Base-by-base conservation (phyloP, 83 land plant genomes). In the Picea mariana region DNA sequence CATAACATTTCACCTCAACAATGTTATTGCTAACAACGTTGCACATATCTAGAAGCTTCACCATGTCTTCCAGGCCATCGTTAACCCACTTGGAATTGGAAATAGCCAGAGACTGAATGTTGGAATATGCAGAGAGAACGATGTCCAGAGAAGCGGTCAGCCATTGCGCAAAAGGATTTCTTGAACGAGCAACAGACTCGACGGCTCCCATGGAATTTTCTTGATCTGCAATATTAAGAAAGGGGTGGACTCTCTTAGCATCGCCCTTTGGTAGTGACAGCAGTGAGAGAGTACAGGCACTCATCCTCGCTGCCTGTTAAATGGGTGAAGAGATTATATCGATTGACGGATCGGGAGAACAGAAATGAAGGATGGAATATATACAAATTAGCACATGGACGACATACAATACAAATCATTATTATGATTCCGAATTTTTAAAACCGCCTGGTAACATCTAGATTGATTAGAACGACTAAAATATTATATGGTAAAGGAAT, bases 1-100 rank as follows among this genome's bases (percentile, higher is more conserved):
- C 11, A 42, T 71, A 71, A 7, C 20, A 24, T 42, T 71, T 5
- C 23, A 7, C 49, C 3, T 71, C 52, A 18, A 12, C 40, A 71
- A 71, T 71, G 2, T 7, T 16, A 1, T 6, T 4, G 11, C 9
- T 44, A 0, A 42, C 9, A 2, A 0, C 4, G 4, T n/a, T 72
- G 55, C 76, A 72, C 13, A 9, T 20, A 16, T 73, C 77, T 0
- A 73, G 13, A n/a, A 44, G 77, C 3, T 44, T 9, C 24, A 47
- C 40, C 1, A 17, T 6, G 58, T 44, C 58, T 2, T 73, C 26
- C 9, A 73, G 8, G 4, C 55, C 42, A 7, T 18, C 9, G 44
- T 72, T 49, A 72, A 72, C 49, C 76, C 76, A n/a, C 26, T 72
- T n/a, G 3, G 55, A n/a, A 72, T 72, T 72, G 4, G 11, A 47